phyloP scores from a whole-genome alignment of 495 filamentous ascomycete species.

The Talaromyces ruber region DNA sequence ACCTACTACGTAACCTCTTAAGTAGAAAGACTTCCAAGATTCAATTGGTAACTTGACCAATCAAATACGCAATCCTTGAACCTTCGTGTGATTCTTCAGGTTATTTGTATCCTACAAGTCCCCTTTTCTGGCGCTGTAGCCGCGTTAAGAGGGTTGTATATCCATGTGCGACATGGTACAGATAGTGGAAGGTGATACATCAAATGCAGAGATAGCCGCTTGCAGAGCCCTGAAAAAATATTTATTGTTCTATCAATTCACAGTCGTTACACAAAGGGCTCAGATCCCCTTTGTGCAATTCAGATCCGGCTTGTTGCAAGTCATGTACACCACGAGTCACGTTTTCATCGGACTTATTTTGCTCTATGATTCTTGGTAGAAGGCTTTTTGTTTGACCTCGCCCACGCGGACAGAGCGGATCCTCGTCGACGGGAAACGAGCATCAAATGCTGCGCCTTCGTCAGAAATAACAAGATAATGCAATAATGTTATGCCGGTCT shows the following conservation, averaged over 20 bases:
- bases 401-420: conserved; percentile 15
- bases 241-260: not conserved
- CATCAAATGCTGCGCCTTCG: conserved; percentile 18
- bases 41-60: not conserved
- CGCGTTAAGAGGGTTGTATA: not conserved
- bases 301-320: not conserved
- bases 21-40: not conserved
- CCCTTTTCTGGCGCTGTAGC: not conserved
- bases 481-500: conserved; percentile 34
- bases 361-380: conserved; percentile 3
- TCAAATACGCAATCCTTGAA: not conserved
- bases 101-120: not conserved
- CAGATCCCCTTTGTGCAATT: not conserved
- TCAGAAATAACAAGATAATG: conserved; percentile 29
- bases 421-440: conserved; percentile 31
- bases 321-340: not conserved
- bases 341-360: not conserved
- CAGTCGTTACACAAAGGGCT: not conserved
- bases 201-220: not conserved
- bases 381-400: conserved; percentile 19
- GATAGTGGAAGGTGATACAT: not conserved
- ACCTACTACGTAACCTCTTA: not conserved
- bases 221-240: not conserved
- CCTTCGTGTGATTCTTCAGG: not conserved
- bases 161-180: not conserved